Evolutionary conservation across 1,284 basidiomycete species (phyloP).

Genomic region (Boletellus deceptivus): DNA sequence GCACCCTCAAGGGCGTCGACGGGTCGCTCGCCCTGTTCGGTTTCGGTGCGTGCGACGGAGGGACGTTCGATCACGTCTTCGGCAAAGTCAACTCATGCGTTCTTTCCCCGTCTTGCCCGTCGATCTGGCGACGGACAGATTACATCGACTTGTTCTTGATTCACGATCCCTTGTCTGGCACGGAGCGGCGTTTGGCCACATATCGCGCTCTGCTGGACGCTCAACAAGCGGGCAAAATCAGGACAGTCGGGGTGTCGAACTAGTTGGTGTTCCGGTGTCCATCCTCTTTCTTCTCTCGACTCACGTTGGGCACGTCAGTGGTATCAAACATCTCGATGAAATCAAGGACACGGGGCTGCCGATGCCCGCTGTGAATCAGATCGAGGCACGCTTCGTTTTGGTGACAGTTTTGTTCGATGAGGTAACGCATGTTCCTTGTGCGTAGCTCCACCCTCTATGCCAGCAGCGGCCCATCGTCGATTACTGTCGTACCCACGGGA

Average conservation of each 20-base stretch:
- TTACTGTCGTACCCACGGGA: conserved; percentile 68
- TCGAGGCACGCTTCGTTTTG: conserved; percentile 54
- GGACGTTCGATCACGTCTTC: conserved; percentile 5
- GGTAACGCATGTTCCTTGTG: conserved; percentile 1
- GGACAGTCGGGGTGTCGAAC: conserved; percentile 76
- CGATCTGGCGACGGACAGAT: conserved; percentile 35
- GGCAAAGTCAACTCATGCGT: conserved; percentile 1
- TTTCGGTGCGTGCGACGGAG: conserved; percentile 40
- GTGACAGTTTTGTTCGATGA: conserved; percentile 2
- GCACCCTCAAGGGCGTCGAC: conserved; percentile 54
- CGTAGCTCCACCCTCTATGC: conserved; percentile 78
- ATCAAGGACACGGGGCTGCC: conserved; percentile 60
- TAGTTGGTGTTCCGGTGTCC: conserved; percentile 46
- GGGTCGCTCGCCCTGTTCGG: conserved; percentile 54
- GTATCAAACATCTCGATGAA: conserved; percentile 76
- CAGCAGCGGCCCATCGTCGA: conserved; percentile 78
- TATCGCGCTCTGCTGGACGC: conserved; percentile 62
- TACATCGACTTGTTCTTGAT: conserved; percentile 81
- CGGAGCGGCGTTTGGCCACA: conserved; percentile 55
- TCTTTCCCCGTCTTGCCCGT: background rate
- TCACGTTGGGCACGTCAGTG: conserved; percentile 39
- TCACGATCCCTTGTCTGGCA: conserved; percentile 67
- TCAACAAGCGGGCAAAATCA: conserved; percentile 63
- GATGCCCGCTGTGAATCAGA: conserved; percentile 79
- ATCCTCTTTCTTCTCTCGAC: background rate